Percentiles rank a stretch among this genome's conserved stretches.
phyloP scores from a whole-genome alignment of 768 basidiomycete species.

The Daedaleopsis nitida region DNA sequence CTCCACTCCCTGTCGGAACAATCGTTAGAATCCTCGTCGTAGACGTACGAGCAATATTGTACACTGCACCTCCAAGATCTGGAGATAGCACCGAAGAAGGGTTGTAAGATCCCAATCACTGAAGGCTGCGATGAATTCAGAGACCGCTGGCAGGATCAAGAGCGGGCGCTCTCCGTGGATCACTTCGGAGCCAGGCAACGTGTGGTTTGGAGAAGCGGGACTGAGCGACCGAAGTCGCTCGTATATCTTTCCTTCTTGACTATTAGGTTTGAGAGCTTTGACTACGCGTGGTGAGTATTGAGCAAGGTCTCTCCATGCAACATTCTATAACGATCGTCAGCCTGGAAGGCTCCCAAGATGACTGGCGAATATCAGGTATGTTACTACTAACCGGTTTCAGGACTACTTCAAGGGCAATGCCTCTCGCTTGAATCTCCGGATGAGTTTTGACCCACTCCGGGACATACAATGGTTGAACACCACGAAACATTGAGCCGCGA shows the following conservation, averaged over 20 bases:
- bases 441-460: not conserved
- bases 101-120: not conserved
- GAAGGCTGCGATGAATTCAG: not conserved
- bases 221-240: not conserved
- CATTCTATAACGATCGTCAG: not conserved
- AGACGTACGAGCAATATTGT: not conserved
- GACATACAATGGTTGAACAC: not conserved
- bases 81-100: not conserved
- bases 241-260: not conserved
- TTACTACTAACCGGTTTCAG: not conserved
- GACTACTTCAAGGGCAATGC: not conserved
- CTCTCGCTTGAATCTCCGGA: not conserved
- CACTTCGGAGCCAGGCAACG: not conserved
- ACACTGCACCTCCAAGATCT: conserved; percentile 1
- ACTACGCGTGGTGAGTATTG: not conserved
- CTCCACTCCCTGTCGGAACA: conserved; percentile 1
- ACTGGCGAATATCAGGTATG: not conserved
- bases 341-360: not conserved
- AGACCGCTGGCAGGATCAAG: not conserved
- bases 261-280: not conserved
- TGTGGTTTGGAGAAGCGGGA: not conserved
- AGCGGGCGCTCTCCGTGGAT: not conserved
- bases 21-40: not conserved
- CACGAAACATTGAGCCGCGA: too few relatives aligned
- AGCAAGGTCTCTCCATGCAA: not conserved